These are phyloP conservation scores for Fragaria nilgerrensis DNA, from an alignment of 306 rosid genomes.

Conservation along the genomic window DNA sequence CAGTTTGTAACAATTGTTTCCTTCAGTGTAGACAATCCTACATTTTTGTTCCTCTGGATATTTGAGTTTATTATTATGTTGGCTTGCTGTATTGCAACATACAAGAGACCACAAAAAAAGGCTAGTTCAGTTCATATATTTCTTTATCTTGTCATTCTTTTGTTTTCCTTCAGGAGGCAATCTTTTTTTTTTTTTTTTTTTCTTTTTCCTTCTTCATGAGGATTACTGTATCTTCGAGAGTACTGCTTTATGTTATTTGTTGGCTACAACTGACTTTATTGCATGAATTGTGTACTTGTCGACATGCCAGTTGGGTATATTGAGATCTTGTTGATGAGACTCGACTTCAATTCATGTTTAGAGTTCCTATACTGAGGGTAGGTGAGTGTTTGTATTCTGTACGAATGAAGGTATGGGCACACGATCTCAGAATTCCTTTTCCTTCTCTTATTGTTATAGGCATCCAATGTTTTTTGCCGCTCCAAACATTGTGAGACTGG, in stretches of 20 bases:
- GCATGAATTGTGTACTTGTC: neutral
- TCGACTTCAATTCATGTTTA: neutral
- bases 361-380: neutral
- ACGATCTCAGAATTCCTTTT: neutral
- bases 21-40: conserved; percentile 15
- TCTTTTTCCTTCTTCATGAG: neutral
- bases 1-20: conserved; percentile 12
- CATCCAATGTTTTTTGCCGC: neutral
- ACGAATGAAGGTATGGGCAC: neutral
- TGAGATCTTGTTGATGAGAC: neutral
- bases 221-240: neutral
- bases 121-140: neutral
- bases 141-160: neutral
- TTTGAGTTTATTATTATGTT: neutral
- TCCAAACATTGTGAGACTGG: neutral
- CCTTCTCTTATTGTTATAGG: neutral
- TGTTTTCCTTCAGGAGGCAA: neutral
- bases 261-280: neutral
- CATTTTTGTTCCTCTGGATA: neutral
- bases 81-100: neutral
- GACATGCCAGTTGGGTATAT: neutral
- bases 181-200: neutral
- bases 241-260: neutral
- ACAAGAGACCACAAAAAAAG: neutral
- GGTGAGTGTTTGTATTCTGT: neutral